These are phyloP conservation scores for Vicia villosa DNA, from an alignment of 306 rosid species.

Conservation along the genomic window DNA sequence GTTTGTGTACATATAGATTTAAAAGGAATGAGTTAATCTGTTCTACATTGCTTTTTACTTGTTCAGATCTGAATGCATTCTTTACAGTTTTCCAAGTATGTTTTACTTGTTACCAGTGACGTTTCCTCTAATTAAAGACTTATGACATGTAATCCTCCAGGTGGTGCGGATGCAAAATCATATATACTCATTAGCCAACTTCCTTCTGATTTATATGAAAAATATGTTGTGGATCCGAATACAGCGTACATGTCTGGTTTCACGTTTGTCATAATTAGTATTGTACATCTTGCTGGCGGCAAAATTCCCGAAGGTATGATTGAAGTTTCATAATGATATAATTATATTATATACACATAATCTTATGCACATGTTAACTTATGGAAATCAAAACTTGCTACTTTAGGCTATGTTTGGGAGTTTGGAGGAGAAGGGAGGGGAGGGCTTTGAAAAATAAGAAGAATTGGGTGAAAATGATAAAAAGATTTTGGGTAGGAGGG, in stretches of 20 bases:
- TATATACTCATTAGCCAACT: constrained; percentile 70
- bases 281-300: constrained; percentile 86
- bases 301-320: constrained; percentile 79
- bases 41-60: constrained; percentile 12
- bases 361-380: constrained; percentile 10
- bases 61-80: constrained; percentile 10
- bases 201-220: constrained; percentile 59
- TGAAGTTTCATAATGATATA: background rate
- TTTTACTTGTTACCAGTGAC: background rate
- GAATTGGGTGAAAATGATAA: no score
- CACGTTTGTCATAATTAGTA: constrained; percentile 67
- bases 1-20: background rate
- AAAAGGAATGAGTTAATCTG: background rate
- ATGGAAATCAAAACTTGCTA: constrained; percentile 11
- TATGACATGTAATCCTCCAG: constrained; percentile 43
- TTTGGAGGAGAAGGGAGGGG: no score
- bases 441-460: no score
- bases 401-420: no score
- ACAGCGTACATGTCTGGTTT: constrained; percentile 71
- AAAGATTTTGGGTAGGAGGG: no score
- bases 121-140: constrained; percentile 15
- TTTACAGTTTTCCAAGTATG: constrained; percentile 10
- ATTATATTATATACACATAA: background rate
- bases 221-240: constrained; percentile 65
- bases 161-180: constrained; percentile 63